phyloP scores from a whole-genome alignment of 2,329 filamentous ascomycete genomes.

The Fusarium sp. region DNA sequence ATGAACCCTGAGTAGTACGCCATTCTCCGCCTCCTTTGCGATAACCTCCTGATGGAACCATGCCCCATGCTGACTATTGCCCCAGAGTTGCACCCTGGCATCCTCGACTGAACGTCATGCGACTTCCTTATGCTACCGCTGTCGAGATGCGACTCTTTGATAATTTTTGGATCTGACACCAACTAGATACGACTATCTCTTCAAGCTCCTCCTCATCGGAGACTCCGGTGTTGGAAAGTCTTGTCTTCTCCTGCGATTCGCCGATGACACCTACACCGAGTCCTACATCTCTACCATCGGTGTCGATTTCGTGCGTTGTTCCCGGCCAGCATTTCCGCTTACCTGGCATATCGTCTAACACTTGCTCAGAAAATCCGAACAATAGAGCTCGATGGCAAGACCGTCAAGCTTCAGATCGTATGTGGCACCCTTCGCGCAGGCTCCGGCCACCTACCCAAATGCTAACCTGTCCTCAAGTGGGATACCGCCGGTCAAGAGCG shows the following conservation, averaged over 20 bases:
- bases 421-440: conserved; percentile 47
- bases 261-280: conserved; percentile 99
- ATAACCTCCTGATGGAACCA: conserved; percentile 44
- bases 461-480: conserved; percentile 70
- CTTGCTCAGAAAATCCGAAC: conserved; percentile 92
- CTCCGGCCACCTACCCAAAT: neutral
- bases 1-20: conserved; percentile 96
- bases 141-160: conserved; percentile 14
- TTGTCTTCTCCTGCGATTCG: conserved; percentile 96
- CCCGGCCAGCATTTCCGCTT: neutral
- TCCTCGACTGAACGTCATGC: conserved; percentile 6
- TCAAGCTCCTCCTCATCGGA: conserved; percentile 99
- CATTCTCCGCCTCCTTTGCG: conserved; percentile 43
- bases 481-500: conserved; percentile 99
- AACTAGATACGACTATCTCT: conserved; percentile 98
- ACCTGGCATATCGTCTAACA: conserved; percentile 17
- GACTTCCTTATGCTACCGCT: neutral
- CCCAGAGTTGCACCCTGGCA: conserved; percentile 38
- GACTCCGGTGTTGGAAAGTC: conserved; percentile 99
- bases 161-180: conserved; percentile 38
- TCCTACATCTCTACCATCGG: conserved; percentile 99
- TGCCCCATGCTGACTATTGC: conserved; percentile 37
- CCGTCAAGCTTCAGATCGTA: conserved; percentile 99
- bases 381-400: conserved; percentile 99
- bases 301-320: conserved; percentile 88